Conservation (phyloP, 2,329 filamentous ascomycete genomes). For the Sporothrix humicola region DNA sequence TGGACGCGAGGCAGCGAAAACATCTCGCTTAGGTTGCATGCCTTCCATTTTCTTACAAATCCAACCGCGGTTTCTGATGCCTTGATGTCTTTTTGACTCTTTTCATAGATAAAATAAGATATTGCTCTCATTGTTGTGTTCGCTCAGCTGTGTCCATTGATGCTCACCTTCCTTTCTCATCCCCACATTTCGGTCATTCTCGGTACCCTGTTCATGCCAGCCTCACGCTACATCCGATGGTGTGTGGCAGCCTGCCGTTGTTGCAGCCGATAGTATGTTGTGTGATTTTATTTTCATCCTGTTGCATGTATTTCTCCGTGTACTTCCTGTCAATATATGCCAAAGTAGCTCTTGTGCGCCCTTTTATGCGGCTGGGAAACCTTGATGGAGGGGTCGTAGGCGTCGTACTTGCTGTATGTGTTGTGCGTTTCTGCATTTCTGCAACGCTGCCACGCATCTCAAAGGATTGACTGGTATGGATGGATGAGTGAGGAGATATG, state of each 20-base stretch:
- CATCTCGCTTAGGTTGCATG: not conserved
- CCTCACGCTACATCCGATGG: conserved; percentile 1
- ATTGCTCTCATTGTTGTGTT: not conserved
- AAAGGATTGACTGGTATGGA: not conserved
- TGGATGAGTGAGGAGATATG: not conserved
- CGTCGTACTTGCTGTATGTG: not conserved
- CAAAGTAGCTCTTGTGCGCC: too few relatives aligned
- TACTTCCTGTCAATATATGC: too few relatives aligned
- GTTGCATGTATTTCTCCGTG: not conserved
- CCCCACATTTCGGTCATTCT: not conserved
- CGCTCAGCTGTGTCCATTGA: too few relatives aligned
- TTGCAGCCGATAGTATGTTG: not conserved
- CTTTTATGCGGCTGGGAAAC: too few relatives aligned
- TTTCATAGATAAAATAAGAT: not conserved
- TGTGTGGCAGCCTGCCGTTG: not conserved
- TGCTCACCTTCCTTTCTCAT: not conserved
- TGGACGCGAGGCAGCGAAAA: not conserved
- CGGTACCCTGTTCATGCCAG: not conserved
- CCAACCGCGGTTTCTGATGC: not conserved
- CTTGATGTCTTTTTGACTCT: not conserved
- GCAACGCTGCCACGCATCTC: conserved; percentile 8
- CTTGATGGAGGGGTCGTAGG: too few relatives aligned
- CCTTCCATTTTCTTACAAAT: not conserved
- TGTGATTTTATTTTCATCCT: not conserved
- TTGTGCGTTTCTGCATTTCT: not conserved